Evolutionary conservation across 768 basidiomycete genomes (phyloP), one percentile per base, ranked within the genome.

Genomic region (Tricholoma flavovirens): DNA sequence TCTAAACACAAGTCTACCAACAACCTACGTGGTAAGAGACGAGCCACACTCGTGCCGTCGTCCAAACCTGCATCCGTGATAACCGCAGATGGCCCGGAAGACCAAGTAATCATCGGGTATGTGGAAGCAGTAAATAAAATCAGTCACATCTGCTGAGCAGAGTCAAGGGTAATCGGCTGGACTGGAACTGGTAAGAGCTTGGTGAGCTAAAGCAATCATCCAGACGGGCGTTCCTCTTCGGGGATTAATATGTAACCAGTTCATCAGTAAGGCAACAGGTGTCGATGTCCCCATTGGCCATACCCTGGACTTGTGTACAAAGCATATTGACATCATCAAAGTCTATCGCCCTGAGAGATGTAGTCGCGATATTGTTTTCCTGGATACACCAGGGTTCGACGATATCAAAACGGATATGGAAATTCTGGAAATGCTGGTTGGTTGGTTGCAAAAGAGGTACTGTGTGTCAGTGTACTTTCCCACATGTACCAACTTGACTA

Each of bases 351-450:
- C 43, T 45, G 43, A 45, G 40, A 21, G 19, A 42, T 21, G 19
- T 22, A 45, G 24, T 12, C 43, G 22, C 21, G 52, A 45, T 14
- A 17, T 58, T 32, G 21, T 58, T 12, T 51, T 54, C 14, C 33
- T 58, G 29, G 53, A 58, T 45, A 58, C 57, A 7, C 57, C 57
- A 3, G 57, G 53, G 5, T 54, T 58, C 21, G 52, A 58, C 38
- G 54, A 54, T 32, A 33, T 58, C 11, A 49, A 50, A 17, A 53
- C 53, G 9, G 49, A 58, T 14, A 12, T 51, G 5, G 51, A 57
- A 33, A 57, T 54, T 35, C 40, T 58, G 57, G 42, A 49, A 49
- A 53, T 48, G 21, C 32, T 57, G 15, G 8, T 50, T 1, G 3
- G 26, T 17, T 57, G 52, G 56, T 30, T 57, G n/a, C 17, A 46